phyloP scores from a whole-genome alignment of 805 yeast genomes.

The Lipomyces yamadae region DNA sequence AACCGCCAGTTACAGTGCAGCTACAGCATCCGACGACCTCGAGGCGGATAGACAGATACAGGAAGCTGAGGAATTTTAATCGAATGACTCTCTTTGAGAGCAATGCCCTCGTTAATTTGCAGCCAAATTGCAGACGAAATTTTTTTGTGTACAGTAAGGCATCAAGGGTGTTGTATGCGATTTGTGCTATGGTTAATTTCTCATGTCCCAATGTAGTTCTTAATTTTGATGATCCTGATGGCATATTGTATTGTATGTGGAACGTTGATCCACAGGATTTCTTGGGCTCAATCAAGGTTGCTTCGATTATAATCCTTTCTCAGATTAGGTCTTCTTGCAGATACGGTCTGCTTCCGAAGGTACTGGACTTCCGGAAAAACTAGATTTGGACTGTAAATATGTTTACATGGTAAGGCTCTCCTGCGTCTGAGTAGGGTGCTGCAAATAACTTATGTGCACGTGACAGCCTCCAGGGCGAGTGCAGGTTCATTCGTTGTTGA shows the following conservation, averaged over 20 bases:
- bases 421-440: too few relatives aligned
- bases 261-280: not conserved
- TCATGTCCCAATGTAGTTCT: not conserved
- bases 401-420: too few relatives aligned
- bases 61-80: conserved; percentile 30
- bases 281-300: not conserved
- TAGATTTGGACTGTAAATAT: too few relatives aligned
- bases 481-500: too few relatives aligned
- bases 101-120: not conserved
- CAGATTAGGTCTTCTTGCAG: too few relatives aligned
- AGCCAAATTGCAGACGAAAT: not conserved
- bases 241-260: not conserved
- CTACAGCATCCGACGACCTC: conserved; percentile 23
- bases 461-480: too few relatives aligned
- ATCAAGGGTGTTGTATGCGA: not conserved
- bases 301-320: too few relatives aligned
- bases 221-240: not conserved
- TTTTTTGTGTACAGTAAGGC: not conserved
- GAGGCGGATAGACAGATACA: conserved; percentile 27
- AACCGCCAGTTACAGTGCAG: conserved; percentile 12
- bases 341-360: too few relatives aligned
- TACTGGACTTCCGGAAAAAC: too few relatives aligned
- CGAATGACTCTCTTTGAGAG: not conserved
- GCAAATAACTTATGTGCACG: too few relatives aligned
- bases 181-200: not conserved